A percentile compares a stretch with the other conserved stretches of the same genome.
Evolutionary conservation across 2,329 filamentous ascomycete species (phyloP).

Genomic region (Penicillium vulpinum): DNA sequence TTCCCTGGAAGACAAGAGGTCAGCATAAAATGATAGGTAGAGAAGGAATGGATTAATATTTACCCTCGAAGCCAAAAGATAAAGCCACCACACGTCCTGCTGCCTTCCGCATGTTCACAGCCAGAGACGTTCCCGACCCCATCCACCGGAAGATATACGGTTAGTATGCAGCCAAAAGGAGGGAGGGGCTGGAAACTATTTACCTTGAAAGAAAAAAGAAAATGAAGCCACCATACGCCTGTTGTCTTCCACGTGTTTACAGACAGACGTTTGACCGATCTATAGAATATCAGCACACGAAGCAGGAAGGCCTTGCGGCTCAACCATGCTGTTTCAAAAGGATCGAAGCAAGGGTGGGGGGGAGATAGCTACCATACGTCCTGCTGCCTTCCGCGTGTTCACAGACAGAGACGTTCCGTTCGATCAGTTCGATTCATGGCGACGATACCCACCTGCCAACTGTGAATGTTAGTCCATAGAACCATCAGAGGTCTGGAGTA

Average conservation of each 20-base stretch:
- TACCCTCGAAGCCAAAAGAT: not conserved
- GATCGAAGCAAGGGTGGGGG: not conserved
- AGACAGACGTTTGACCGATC: not conserved
- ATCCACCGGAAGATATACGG: not conserved
- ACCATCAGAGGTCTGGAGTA: too few relatives aligned
- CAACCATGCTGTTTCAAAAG: not conserved
- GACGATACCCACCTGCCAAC: not conserved
- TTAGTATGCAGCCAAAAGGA: not conserved
- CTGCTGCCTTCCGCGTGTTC: not conserved
- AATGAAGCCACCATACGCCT: not conserved
- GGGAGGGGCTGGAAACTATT: not conserved
- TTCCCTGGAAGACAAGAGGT: not conserved
- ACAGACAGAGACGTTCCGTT: slow-evolving; percentile 1
- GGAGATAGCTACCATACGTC: not conserved
- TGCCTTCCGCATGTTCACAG: not conserved
- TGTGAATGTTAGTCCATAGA: not conserved
- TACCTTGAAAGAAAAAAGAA: not conserved
- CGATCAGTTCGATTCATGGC: not conserved
- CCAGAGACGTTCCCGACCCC: not conserved
- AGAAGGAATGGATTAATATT: too few relatives aligned
- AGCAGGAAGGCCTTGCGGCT: not conserved
- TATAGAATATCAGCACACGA: not conserved
- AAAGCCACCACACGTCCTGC: not conserved
- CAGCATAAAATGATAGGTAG: too few relatives aligned
- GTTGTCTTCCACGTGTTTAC: not conserved